Evolutionary conservation across 805 yeast genomes (phyloP).

Genomic region (Myxozyma melibiosi): DNA sequence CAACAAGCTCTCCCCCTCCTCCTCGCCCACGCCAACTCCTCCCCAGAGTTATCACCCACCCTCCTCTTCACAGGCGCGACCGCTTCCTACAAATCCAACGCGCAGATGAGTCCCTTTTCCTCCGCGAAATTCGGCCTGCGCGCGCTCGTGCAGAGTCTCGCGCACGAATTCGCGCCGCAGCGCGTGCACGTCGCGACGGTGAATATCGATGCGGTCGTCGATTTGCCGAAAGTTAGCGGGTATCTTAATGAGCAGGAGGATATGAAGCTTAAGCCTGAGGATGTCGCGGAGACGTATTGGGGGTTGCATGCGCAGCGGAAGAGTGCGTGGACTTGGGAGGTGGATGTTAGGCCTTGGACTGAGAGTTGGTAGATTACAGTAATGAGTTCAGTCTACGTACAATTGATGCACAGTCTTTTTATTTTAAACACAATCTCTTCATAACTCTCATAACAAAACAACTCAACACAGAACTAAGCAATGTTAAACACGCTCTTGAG

Average conservation of each 20-base stretch:
- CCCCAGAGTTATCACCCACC: slow-evolving; percentile 10
- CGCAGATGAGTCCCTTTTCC: slow-evolving; percentile 23
- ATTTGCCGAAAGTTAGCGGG: slow-evolving; percentile 7
- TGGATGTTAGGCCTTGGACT: slow-evolving; percentile 27
- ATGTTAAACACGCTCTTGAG: slow-evolving; percentile 88
- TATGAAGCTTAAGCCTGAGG: slow-evolving; percentile 23
- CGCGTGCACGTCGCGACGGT: slow-evolving; percentile 28
- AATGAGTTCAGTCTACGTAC: background rate
- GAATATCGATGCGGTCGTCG: slow-evolving; percentile 28
- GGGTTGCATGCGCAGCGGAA: slow-evolving; percentile 23
- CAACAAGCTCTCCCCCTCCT: slow-evolving; percentile 21
- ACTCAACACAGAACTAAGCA: slow-evolving; percentile 45
- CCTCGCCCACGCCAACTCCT: slow-evolving; percentile 2
- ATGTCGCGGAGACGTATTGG: slow-evolving; percentile 26
- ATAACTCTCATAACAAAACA: background rate
- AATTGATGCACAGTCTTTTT: background rate
- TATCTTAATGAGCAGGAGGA: slow-evolving; percentile 14
- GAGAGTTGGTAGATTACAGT: slow-evolving; percentile 33
- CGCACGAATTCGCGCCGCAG: slow-evolving; percentile 25
- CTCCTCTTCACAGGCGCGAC: slow-evolving; percentile 32
- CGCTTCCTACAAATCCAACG: slow-evolving; percentile 28
- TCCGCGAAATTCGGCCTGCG: slow-evolving; percentile 27
- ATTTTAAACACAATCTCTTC: background rate
- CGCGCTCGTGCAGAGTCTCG: slow-evolving; percentile 21
- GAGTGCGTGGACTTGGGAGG: slow-evolving; percentile 26